Base-by-base conservation (phyloP, 768 basidiomycete genomes). In the Chalciporus chontae region DNA sequence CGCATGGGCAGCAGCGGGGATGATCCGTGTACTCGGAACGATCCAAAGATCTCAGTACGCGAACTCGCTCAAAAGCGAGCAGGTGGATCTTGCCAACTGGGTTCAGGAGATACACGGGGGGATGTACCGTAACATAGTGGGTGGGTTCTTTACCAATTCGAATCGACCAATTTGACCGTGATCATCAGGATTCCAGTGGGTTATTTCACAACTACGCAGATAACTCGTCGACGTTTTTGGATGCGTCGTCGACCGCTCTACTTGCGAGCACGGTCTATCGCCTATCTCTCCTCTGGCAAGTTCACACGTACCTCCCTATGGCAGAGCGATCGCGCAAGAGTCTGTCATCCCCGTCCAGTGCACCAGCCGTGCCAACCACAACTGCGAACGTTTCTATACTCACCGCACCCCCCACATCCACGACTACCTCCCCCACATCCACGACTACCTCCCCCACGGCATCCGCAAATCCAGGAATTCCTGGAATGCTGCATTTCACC, bases 1-100 rank as follows among this genome's bases (percentile, higher is more conserved):
- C 49, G 92, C 73, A 3, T 95, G 93, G 93, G 93, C 87, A 0
- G 89, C 90, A 0, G 86, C 83, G 15, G 92, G 93, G 1, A 92
- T 92, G 78, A 71, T 90, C 9, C 83, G 92, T 6, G 92, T 94
- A 3, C 72, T 87, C 1, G 83, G 79, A 2, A 92, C 89, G 1
- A 84, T 92, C 50, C 72, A 78, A 55, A 69, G 78, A 27, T 87
- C 87, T 0, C 68, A 75, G 43, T 89, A 73, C 52, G 70, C 76
- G 1, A 69, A 69, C 26, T 61, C 67, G 7, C 65, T 90, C 51
- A 61, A 72, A 44, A 68, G 60, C 14, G 71, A 90, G 62, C 78
- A 81, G 54, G 69, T 65, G 0, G 80, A 89, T 49, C 73, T 93
- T 8, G 70, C 70, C 1, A 65, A 63, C 15, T 92, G 90, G 90